Evolutionary conservation across 495 filamentous ascomycete genomes (phyloP), one percentile per base, ranked within the genome.

Genomic region (Stereocaulon alpinum): DNA sequence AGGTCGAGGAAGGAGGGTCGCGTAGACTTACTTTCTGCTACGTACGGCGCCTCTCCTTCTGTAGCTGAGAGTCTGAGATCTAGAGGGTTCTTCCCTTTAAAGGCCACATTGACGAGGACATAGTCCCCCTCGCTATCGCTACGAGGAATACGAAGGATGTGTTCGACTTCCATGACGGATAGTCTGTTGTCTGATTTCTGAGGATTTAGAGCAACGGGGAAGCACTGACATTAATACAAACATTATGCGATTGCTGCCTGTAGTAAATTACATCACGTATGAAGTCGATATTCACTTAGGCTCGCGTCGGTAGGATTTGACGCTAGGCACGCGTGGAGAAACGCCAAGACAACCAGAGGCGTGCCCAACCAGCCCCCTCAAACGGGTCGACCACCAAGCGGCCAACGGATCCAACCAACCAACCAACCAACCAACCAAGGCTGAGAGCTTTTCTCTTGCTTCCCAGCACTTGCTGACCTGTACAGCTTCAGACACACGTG

Each of bases 21-120:
- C 50, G 12, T 40, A 56, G 47, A 69, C 77, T 66, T 72, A 87
- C 85, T 66, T 58, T 72, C 72, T 53, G 77, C 68, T 22, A 72
- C 69, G 67, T 84, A 91, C 7, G 84, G 82, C 47, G 70, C 71
- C 41, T 79, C 76, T 41, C 82, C 80, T 65, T 91, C 86, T n/a
- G 86, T 89, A 2, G 81, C 86, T 52, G 80, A 72, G 37, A 91
- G 71, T 52, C 78, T 80, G 52, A 89, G 59, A 62, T 88, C 83
- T 11, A 88, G 69, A 0, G 69, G 62, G 5, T 70, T 71, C 18
- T 74, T 65, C 14, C 78, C 79, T 10, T 71, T 67, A n/a, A 70
- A 68, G 1, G 67, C 66, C 40, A 85, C 74, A 62, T 85, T 74
- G 24, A 87, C 63, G 6, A 91, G 75, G 4, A 87, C 73, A 68